Evolutionary conservation across 2,329 filamentous ascomycete species (phyloP).

Genomic region (Leptographium lundbergii): DNA sequence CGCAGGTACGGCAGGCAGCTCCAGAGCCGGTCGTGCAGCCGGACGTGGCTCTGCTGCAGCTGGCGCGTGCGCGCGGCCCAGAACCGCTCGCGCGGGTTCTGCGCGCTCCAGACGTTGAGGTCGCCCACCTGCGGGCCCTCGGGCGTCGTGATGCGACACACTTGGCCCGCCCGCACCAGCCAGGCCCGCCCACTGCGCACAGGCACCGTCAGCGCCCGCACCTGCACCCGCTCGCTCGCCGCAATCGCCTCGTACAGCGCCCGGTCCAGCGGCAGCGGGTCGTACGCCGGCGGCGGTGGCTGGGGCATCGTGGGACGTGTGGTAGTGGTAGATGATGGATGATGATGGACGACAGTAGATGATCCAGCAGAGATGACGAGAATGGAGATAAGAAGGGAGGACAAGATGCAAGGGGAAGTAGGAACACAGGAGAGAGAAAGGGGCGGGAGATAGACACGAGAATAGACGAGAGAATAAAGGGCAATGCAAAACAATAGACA

Average conservation of each 20-base stretch:
- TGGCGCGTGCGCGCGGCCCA: constrained; percentile 73
- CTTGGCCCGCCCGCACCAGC: constrained; percentile 52
- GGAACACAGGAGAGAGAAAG: no score
- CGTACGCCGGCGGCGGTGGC: constrained; percentile 1
- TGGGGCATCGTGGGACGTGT: neutral
- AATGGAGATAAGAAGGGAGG: no score
- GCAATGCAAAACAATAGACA: no score
- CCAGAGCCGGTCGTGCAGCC: constrained; percentile 63
- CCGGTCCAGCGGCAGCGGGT: constrained; percentile 23
- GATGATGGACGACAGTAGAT: no score
- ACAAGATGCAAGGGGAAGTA: no score
- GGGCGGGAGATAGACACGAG: no score
- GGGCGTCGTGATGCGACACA: constrained; percentile 64
- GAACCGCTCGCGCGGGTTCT: constrained; percentile 68
- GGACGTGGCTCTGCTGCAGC: constrained; percentile 64
- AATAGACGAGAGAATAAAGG: no score
- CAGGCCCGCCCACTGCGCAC: constrained; percentile 65
- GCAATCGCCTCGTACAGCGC: constrained; percentile 48
- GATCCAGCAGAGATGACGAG: no score
- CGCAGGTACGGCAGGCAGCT: constrained; percentile 65
- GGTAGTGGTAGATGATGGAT: no score
- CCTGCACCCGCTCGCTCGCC: constrained; percentile 25
- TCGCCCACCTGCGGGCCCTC: constrained; percentile 74
- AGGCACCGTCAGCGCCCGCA: constrained; percentile 48
- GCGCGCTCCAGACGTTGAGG: constrained; percentile 66